Evolutionary conservation across 2,329 filamentous ascomycete species (phyloP), one percentile per base, ranked within the genome.

Genomic region (Penicillium rolfsii): DNA sequence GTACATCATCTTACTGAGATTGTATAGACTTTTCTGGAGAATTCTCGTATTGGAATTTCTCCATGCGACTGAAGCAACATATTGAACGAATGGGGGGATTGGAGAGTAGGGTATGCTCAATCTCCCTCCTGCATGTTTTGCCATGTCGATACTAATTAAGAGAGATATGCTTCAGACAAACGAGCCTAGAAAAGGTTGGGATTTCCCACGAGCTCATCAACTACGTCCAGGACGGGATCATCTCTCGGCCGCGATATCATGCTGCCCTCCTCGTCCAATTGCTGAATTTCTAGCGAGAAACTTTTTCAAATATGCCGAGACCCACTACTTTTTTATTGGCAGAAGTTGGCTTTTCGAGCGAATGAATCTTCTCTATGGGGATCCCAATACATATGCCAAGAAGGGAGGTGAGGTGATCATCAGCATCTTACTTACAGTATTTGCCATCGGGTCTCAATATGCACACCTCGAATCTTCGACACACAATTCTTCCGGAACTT

Each of bases 21-120:
- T 45, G 7, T 54, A 6, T 45, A 83, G 81, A 83, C 57, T 83
- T 82, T 60, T 83, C 81, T 0, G 81, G 81, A 8, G 81, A 83
- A 62, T 83, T 83, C 64, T 83, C 81, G 1, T 81, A 83, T 58
- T 83, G 81, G 80, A 83, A 83, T 63, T 83, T 83, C 65, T 83
- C 81, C 43, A 82, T 82, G 80, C 73, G 79, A 43, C 77, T 82
- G 63, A 82, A 82, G 63, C 76, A 80, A n/a, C 81, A 79, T 69
- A 79, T 83, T n/a, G 78, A 82, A 53, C 77, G 74, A 41, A 60
- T 64, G 40, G 46, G 41, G n/a, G 59, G 57, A 41, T 36, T 58
- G 1, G 61, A 55, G 36, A 55, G 12, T 7, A 41, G 22, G 36
- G 63, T 65, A 57, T n/a, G 35, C 35, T 26, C 19, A 6, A 64